These are phyloP conservation scores for Boeremia lycopersici DNA, from an alignment of 2,329 filamentous ascomycete species.

Conservation along the genomic window DNA sequence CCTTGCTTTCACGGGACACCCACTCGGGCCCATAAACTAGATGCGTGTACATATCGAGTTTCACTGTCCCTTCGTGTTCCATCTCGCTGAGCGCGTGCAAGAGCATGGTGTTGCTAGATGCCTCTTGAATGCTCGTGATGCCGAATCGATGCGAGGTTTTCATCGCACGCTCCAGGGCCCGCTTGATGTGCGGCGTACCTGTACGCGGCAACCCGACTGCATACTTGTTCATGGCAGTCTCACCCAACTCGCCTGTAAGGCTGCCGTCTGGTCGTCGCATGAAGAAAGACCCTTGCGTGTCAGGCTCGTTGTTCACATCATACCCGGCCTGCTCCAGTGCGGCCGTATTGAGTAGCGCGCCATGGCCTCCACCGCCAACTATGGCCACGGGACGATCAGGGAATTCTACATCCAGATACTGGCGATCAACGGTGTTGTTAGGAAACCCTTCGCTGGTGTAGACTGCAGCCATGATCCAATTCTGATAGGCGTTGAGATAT, in stretches of 20 bases:
- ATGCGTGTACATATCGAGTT: slow-evolving; percentile 29
- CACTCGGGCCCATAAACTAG: slow-evolving; percentile 19
- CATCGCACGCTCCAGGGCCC: slow-evolving; percentile 29
- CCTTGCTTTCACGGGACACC: slow-evolving; percentile 11
- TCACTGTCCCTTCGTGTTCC: slow-evolving; percentile 28
- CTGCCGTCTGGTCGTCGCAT: slow-evolving; percentile 31
- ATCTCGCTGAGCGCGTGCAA: slow-evolving; percentile 35
- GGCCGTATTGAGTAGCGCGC: slow-evolving; percentile 24
- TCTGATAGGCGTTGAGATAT: slow-evolving; percentile 29
- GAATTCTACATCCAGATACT: slow-evolving; percentile 29
- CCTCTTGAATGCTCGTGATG: slow-evolving; percentile 42
- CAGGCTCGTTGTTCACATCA: slow-evolving; percentile 25
- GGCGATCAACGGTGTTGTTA: slow-evolving; percentile 22
- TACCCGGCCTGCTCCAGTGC: slow-evolving; percentile 28
- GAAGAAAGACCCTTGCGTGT: slow-evolving; percentile 28
- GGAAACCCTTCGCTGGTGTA: slow-evolving; percentile 24
- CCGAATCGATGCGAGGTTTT: slow-evolving; percentile 31
- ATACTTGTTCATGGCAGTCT: slow-evolving; percentile 30
- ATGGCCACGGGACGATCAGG: slow-evolving; percentile 40
- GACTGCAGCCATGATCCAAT: slow-evolving; percentile 30
- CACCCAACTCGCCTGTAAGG: slow-evolving; percentile 39
- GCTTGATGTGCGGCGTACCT: slow-evolving; percentile 13
- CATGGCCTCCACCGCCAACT: slow-evolving; percentile 35
- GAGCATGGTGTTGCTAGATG: slow-evolving; percentile 34
- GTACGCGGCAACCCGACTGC: slow-evolving; percentile 28